These are phyloP conservation scores for Boletus vinaceobasis DNA, from an alignment of 768 basidiomycete species.

Conservation along the genomic window DNA sequence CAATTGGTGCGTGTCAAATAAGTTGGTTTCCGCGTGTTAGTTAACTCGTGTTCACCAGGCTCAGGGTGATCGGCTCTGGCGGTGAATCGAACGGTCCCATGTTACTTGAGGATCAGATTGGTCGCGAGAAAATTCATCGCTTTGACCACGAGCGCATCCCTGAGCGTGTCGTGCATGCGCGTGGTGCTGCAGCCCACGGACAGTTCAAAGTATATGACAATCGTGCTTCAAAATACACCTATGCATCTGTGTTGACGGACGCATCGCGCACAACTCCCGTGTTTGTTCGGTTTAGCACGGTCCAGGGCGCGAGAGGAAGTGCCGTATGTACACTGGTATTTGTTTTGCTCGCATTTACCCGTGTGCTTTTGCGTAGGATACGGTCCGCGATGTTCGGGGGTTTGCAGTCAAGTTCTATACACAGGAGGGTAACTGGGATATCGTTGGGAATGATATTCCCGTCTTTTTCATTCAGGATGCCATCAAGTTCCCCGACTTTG, in stretches of 20 bases:
- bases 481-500: constrained; percentile 82
- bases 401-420: constrained; percentile 87
- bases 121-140: constrained; percentile 69
- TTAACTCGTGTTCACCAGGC: constrained; percentile 37
- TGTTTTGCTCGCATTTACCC: not conserved
- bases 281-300: constrained; percentile 85
- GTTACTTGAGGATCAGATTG: constrained; percentile 75
- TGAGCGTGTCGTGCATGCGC: constrained; percentile 73
- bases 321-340: constrained; percentile 48
- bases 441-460: constrained; percentile 82
- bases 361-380: constrained; percentile 42
- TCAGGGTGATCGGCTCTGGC: constrained; percentile 43
- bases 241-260: constrained; percentile 69
- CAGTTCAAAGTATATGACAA: constrained; percentile 74
- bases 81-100: constrained; percentile 58
- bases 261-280: constrained; percentile 67
- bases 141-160: constrained; percentile 92
- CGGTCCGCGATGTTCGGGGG: constrained; percentile 82
- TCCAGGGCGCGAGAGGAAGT: constrained; percentile 76
- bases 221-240: constrained; percentile 67
- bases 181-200: constrained; percentile 79
- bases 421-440: constrained; percentile 80
- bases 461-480: constrained; percentile 81
- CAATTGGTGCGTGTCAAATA: constrained; percentile 45
- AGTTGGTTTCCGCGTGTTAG: not conserved